Base-by-base conservation (phyloP, 768 basidiomycete species). In the Russula compacta region DNA sequence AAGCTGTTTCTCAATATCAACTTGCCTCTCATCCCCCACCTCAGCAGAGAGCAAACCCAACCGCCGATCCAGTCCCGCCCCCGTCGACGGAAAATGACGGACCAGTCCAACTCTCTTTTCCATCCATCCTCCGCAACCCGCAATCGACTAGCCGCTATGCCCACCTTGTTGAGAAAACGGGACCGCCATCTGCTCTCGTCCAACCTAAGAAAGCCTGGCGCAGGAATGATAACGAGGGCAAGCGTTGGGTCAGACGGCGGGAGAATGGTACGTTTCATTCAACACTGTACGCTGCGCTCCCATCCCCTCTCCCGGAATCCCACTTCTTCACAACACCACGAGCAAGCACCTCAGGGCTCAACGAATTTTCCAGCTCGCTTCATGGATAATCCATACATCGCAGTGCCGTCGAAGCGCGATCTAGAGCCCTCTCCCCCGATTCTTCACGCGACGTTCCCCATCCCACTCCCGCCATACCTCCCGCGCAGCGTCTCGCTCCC, bases 221-320 rank as follows among this genome's bases (percentile, higher is more conserved):
- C 53, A 74, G 83, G 55, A 79, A 80, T 58, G 83, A 84, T 53
- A 84, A 82, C 53, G 86, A 89, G 64, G 90, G 90, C 39, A 91
- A 87, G 71, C 84, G 87, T 38, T 89, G 85, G 84, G 72, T 83
- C 5, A 74, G 87, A 65, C 80, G 90, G 19, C 87, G 83, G 67
- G 88, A 90, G 66, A 92, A 92, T 56, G 83, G 89, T 89, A 50
- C 54, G 79, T 72, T 51, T 46, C 53, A 19, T 48, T 38, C 24
- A 10, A 40, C 32, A 7, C 12, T 35, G 14, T 42, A 33, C n/a
- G 10, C 32, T 12, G n/a, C 19, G 4, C 44, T 24, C 44, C 44
- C 19, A n/a, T 21, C 11, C 40, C 11, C 19, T 3, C 15, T 14
- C 12, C 12, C 3, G 24, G 24, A 3, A 1, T 3, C 24, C 29